Base-by-base conservation (phyloP, 1,284 basidiomycete species). In the Exsudoporus floridanus region DNA sequence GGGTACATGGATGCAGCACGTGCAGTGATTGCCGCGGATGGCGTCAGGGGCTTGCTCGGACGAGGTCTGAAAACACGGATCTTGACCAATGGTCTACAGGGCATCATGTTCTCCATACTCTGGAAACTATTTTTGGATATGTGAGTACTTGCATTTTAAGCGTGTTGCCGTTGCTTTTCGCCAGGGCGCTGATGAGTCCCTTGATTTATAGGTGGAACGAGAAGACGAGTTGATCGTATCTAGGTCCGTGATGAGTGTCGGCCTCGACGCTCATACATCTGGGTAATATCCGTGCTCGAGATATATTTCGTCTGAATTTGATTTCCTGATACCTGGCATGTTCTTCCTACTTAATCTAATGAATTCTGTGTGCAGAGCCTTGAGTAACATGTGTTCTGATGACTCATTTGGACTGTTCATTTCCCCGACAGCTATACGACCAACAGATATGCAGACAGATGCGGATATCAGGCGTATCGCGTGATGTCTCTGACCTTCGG, bases 51-150 rank as follows among this genome's bases (percentile, higher is more conserved):
- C 6, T 70, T 92, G 40, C 82, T 96, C 37, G 91, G 90, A 0
- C 79, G 93, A 14, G 93, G 92, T 1, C 69, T 95, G 53, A 89
- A 87, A 74, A 94, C 90, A 14, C 74, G 92, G 36, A 87, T 93
- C 50, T 56, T 92, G 55, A 84, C 92, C 21, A 95, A 96, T 64
- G 91, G 92, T 18, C 69, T 92, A 50, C 92, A 96, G 64, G 88
- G 92, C 0, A 64, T 95, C 51, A 83, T 93, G 78, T 94, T 94
- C 72, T 83, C 85, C 16, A 74, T 94, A 7, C 73, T 94, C 16
- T 95, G 92, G 92, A 88, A 85, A 65, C 68, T 90, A 53, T 93
- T 94, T 66, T 73, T 87, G 73, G 90, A 94, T 70, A 50, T 92
- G 90, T 90, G 65, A 74, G 88, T 79, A 27, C 13, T 41, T 36